phyloP scores from a whole-genome alignment of 2,329 filamentous ascomycete genomes.

The Cordyceps militaris region DNA sequence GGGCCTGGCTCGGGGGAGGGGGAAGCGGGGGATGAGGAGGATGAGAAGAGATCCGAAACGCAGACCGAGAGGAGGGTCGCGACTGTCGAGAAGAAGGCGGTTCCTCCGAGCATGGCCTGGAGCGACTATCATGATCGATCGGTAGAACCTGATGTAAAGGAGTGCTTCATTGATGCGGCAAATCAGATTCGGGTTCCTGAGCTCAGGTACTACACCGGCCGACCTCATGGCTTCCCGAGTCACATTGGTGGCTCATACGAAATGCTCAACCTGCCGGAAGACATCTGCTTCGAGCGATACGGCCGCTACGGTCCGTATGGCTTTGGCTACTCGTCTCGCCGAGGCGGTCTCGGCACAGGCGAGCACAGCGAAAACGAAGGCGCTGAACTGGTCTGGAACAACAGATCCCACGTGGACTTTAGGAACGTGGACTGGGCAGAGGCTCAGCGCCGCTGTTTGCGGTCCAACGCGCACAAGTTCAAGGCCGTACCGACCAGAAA shows the following conservation, averaged over 20 bases:
- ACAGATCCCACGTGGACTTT: conserved; percentile 67
- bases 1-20: conserved; percentile 9
- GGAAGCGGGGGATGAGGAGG: neutral
- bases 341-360: conserved; percentile 77
- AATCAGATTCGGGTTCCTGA: conserved; percentile 60
- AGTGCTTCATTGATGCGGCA: conserved; percentile 71
- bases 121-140: conserved; percentile 26
- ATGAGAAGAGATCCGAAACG: conserved; percentile 14
- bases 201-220: conserved; percentile 67
- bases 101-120: conserved; percentile 27
- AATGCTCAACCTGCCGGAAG: conserved; percentile 67
- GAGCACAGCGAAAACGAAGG: conserved; percentile 79
- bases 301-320: conserved; percentile 86
- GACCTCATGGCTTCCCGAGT: conserved; percentile 78
- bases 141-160: conserved; percentile 49
- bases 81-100: conserved; percentile 15
- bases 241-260: conserved; percentile 83
- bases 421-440: conserved; percentile 71
- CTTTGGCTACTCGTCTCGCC: conserved; percentile 71
- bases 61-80: conserved; percentile 14
- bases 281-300: conserved; percentile 90
- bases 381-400: conserved; percentile 70
- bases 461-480: conserved; percentile 66
- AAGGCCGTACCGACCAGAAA: conserved; percentile 35
- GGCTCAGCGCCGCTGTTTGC: conserved; percentile 65